Conservation (phyloP, 2,329 filamentous ascomycete species). For the Aureobasidium sp. region DNA sequence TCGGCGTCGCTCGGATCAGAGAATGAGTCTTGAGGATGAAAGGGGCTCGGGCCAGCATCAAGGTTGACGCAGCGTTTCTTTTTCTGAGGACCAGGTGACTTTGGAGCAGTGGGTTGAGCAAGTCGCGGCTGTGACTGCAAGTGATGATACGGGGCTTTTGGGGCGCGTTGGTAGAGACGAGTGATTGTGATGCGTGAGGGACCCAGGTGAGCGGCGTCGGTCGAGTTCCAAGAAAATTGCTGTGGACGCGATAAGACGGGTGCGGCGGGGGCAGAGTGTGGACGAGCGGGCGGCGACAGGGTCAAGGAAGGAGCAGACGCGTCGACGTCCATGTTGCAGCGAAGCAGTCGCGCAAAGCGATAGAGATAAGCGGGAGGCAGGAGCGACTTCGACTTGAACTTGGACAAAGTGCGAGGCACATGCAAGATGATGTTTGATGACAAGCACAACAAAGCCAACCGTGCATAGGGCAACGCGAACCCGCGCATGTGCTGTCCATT, state of each 20-base stretch:
- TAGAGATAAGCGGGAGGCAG: neutral
- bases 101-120: neutral
- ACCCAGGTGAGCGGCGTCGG: conserved; percentile 36
- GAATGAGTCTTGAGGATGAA: neutral
- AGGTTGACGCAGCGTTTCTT: conserved; percentile 6
- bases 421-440: conserved; percentile 5
- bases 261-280: conserved; percentile 1
- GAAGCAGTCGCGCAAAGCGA: neutral
- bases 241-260: neutral
- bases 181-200: conserved; percentile 35
- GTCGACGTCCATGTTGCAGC: neutral
- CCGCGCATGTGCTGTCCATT: neutral
- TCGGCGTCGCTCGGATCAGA: conserved; percentile 9
- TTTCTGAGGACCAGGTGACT: conserved; percentile 1
- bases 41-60: neutral
- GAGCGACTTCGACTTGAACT: neutral
- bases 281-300: neutral
- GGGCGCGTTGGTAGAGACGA: conserved; percentile 24
- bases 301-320: neutral
- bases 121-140: neutral
- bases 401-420: neutral
- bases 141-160: conserved; percentile 9
- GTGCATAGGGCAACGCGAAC: neutral
- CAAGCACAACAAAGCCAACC: conserved; percentile 8
- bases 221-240: conserved; percentile 31